Percentiles rank a stretch among this genome's conserved stretches.
Conservation (phyloP, 2,329 filamentous ascomycete genomes). For the Pseudogymnoascus pannorum region DNA sequence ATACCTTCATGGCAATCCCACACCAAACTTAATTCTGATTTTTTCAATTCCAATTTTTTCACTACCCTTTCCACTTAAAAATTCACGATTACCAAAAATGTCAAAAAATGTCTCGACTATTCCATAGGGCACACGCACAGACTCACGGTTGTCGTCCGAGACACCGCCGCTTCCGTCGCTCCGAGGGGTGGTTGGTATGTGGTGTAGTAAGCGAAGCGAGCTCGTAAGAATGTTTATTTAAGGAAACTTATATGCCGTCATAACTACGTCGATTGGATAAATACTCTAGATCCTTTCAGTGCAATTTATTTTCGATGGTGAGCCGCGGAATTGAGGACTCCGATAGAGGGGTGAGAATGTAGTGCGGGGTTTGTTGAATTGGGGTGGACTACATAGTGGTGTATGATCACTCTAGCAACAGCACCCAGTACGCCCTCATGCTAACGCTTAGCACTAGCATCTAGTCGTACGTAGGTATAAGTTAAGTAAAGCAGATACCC, state of each 20-base stretch:
- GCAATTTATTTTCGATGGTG: background rate
- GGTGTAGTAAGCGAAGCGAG: background rate
- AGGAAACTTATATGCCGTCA: background rate
- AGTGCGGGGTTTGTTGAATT: background rate
- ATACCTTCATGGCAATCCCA: background rate
- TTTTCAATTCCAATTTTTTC: background rate
- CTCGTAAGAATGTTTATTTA: background rate
- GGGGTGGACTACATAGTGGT: background rate
- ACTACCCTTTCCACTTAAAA: background rate
- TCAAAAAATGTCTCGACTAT: too few relatives aligned
- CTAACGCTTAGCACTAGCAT: too few relatives aligned
- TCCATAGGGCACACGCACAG: background rate
- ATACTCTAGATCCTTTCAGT: background rate
- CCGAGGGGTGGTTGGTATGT: background rate
- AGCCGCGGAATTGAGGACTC: background rate
- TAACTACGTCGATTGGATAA: background rate
- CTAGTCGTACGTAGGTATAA: too few relatives aligned
- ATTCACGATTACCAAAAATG: too few relatives aligned
- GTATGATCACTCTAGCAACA: background rate
- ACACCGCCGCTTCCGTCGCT: background rate
- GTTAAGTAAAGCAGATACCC: background rate
- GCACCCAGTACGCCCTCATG: background rate
- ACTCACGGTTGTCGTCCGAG: background rate
- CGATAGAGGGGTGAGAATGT: background rate
- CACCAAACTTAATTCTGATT: background rate